phyloP scores from a whole-genome alignment of 768 basidiomycete species.

The Asterophora lycoperdoides region DNA sequence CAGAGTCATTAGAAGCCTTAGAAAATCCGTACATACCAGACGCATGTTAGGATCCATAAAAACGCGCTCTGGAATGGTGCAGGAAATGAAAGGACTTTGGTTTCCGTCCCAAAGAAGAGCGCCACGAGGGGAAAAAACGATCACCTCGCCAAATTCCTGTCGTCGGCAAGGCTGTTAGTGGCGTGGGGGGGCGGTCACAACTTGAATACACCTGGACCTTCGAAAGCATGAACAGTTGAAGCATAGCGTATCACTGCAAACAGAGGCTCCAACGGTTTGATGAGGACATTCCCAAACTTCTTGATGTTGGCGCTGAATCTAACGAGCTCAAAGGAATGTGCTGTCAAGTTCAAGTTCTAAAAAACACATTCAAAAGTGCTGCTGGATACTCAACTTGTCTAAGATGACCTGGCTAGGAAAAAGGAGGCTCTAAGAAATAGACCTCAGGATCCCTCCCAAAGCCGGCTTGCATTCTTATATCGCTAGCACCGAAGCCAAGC shows the following conservation, averaged over 20 bases:
- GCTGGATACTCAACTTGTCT: conserved; percentile 18
- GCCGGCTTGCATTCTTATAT: conserved; percentile 30
- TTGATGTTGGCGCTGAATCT: conserved; percentile 27
- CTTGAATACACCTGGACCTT: conserved; percentile 19
- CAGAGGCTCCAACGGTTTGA: conserved; percentile 25
- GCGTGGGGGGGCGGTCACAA: background rate
- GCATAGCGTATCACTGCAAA: conserved; percentile 27
- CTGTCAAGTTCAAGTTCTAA: background rate
- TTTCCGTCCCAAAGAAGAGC: conserved; percentile 32
- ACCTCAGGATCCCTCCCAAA: conserved; percentile 25
- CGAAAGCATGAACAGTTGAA: conserved; percentile 28
- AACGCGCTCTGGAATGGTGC: conserved; percentile 28
- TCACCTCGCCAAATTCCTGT: conserved; percentile 27
- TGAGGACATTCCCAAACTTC: conserved; percentile 26
- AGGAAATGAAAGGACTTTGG: conserved; percentile 31
- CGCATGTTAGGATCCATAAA: conserved; percentile 34
- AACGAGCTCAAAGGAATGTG: no score
- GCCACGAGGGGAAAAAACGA: conserved; percentile 29
- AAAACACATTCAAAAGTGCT: background rate
- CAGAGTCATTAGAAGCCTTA: no score
- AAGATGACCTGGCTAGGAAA: conserved; percentile 29
- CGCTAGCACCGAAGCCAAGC: conserved; percentile 25
- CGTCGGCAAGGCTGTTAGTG: background rate
- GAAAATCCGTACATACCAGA: conserved; percentile 16
- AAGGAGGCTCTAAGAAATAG: conserved; percentile 29